Percentiles rank a stretch among this genome's conserved stretches.
Evolutionary conservation across 164 flowering plant genomes (phyloP).

Genomic region (Akebia trifoliata): DNA sequence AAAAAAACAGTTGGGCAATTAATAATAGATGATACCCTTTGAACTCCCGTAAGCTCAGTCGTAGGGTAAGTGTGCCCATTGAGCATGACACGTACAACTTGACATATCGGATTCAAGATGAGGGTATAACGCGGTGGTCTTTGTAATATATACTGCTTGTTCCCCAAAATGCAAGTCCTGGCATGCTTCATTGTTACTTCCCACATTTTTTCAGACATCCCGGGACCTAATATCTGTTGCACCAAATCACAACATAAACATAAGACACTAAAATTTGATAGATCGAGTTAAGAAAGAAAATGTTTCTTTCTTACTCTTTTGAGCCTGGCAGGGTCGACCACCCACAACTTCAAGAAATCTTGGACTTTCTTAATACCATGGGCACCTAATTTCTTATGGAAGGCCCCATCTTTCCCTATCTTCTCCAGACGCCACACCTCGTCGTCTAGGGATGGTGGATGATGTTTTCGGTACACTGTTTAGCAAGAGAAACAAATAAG

Average conservation of each 20-base stretch:
- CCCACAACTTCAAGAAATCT: constrained; percentile 55
- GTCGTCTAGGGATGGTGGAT: constrained; percentile 62
- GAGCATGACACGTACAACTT: constrained; percentile 32
- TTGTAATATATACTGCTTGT: constrained; percentile 28
- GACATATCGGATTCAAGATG: constrained; percentile 50
- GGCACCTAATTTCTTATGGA: constrained; percentile 42
- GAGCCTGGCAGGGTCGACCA: constrained; percentile 32
- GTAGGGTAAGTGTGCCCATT: constrained; percentile 29
- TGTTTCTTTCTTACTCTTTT: constrained; percentile 30
- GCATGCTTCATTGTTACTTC: constrained; percentile 64
- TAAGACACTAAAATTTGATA: not conserved
- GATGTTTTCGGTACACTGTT: constrained; percentile 78
- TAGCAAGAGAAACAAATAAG: not conserved
- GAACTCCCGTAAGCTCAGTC: constrained; percentile 1
- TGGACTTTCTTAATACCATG: constrained; percentile 49
- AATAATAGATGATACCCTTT: constrained; percentile 13
- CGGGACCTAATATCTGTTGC: constrained; percentile 50
- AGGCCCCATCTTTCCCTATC: constrained; percentile 79
- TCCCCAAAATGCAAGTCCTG: constrained; percentile 40
- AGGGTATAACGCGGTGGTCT: constrained; percentile 18
- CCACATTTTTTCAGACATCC: constrained; percentile 80
- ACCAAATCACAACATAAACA: not conserved
- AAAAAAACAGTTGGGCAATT: not conserved
- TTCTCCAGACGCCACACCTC: constrained; percentile 87
- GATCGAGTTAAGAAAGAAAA: not conserved